Evolutionary conservation across 2,329 filamentous ascomycete species (phyloP).

Genomic region (Sphaceloma murrayae): DNA sequence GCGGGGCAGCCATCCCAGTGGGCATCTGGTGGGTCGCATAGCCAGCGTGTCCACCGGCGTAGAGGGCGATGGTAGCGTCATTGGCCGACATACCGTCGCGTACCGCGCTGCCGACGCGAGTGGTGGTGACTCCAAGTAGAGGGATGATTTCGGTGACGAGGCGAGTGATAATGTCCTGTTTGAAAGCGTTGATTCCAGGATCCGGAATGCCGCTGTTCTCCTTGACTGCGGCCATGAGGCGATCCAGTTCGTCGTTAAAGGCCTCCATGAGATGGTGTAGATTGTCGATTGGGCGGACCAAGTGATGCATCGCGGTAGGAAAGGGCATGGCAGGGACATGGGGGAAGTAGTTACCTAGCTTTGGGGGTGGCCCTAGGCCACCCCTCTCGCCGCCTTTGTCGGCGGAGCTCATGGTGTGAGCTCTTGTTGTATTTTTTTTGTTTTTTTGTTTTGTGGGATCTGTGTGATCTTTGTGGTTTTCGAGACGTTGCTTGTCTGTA

Average conservation of each 20-base stretch:
- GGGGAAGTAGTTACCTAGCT: constrained; percentile 7
- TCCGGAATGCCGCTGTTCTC: constrained; percentile 1
- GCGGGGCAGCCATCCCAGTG: neutral
- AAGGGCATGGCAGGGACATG: constrained; percentile 3
- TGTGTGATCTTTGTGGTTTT: constrained; percentile 6
- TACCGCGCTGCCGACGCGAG: constrained; percentile 4
- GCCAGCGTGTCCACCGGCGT: neutral
- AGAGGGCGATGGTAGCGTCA: neutral
- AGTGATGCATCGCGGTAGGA: no score
- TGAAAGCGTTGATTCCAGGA: constrained; percentile 4
- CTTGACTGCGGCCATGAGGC: constrained; percentile 6
- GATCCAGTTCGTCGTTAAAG: constrained; percentile 13
- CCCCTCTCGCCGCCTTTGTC: no score
- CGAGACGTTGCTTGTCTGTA: no score
- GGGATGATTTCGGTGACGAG: constrained; percentile 12
- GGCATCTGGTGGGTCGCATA: neutral
- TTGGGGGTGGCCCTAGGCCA: no score
- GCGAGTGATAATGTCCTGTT: constrained; percentile 12
- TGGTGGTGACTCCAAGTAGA: constrained; percentile 6
- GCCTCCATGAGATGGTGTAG: constrained; percentile 1
- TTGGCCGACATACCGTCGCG: constrained; percentile 13
- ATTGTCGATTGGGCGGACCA: constrained; percentile 9
- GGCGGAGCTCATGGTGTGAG: no score
- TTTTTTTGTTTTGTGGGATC: neutral
- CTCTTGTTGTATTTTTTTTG: neutral